Evolutionary conservation across 352 stramenopile species (phyloP).

Genomic region (Globisporangium paroecandrum): DNA sequence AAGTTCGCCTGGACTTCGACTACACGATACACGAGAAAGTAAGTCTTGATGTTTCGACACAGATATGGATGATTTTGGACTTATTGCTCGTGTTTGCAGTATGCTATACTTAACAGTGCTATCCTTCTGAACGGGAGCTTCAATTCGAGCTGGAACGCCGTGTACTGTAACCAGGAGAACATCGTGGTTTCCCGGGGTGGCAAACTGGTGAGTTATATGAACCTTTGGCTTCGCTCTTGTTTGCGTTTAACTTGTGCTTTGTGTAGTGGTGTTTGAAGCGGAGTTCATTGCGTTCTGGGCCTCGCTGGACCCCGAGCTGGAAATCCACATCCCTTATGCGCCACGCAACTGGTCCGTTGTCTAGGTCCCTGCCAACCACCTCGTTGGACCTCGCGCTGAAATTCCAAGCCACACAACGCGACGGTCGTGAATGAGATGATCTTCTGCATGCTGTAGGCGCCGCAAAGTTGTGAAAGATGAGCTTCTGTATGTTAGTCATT

Average conservation of each 20-base stretch:
- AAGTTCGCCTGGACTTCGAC: too few species aligned
- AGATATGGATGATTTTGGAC: background rate
- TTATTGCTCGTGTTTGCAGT: background rate
- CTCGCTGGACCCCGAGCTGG: background rate
- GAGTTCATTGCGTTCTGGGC: background rate
- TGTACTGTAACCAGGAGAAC: background rate
- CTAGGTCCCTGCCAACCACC: background rate
- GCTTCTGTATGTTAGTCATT: background rate
- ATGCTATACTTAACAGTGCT: background rate
- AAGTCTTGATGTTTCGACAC: background rate
- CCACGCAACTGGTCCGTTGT: background rate
- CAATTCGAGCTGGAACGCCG: background rate
- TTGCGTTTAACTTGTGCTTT: background rate
- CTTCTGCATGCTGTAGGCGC: too few species aligned
- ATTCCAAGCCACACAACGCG: background rate
- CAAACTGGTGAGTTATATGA: too few species aligned
- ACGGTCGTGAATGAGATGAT: too few species aligned
- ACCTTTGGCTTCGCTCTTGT: background rate
- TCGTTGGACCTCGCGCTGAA: background rate
- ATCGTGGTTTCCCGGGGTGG: too few species aligned
- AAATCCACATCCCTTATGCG: background rate
- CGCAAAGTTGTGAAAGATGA: background rate
- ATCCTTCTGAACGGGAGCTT: background rate
- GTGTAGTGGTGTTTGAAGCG: background rate
- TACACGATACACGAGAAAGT: background rate